Evolutionary conservation across 2,329 filamentous ascomycete genomes (phyloP).

Genomic region (Pseudogymnoascus sp.): DNA sequence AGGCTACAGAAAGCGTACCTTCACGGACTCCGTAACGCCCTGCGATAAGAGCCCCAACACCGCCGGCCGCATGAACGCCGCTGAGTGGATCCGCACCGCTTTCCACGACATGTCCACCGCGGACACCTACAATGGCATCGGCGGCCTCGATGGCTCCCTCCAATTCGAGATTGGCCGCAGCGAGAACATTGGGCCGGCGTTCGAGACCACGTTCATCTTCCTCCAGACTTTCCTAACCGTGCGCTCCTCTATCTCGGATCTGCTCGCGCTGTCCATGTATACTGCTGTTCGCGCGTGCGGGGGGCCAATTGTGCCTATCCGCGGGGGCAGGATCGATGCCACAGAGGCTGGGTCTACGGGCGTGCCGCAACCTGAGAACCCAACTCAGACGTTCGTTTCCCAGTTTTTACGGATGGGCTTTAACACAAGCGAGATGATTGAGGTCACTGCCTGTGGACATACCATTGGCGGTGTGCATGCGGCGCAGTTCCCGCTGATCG

Average conservation of each 20-base stretch:
- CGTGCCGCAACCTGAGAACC: slow-evolving; percentile 52
- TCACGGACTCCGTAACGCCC: slow-evolving; percentile 50
- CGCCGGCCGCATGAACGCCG: slow-evolving; percentile 49
- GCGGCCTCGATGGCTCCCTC: slow-evolving; percentile 53
- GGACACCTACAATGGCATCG: slow-evolving; percentile 39
- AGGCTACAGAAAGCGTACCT: slow-evolving; percentile 47
- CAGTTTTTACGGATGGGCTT: slow-evolving; percentile 55
- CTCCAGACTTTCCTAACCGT: slow-evolving; percentile 47
- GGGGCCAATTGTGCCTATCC: slow-evolving; percentile 47
- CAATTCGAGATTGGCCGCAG: slow-evolving; percentile 49
- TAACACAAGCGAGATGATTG: slow-evolving; percentile 49
- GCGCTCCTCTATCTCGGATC: slow-evolving; percentile 46
- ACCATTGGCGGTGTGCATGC: slow-evolving; percentile 53
- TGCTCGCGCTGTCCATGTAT: slow-evolving; percentile 53
- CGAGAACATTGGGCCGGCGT: slow-evolving; percentile 52
- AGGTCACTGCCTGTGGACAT: slow-evolving; percentile 54
- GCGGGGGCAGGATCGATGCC: slow-evolving; percentile 49
- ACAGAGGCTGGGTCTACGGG: slow-evolving; percentile 39
- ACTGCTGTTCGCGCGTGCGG: slow-evolving; percentile 52
- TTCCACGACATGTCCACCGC: slow-evolving; percentile 57
- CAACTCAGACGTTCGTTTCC: slow-evolving; percentile 41
- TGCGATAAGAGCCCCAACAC: slow-evolving; percentile 48
- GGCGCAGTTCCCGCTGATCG: slow-evolving; percentile 45
- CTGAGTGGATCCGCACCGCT: slow-evolving; percentile 54
- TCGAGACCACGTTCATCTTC: slow-evolving; percentile 45